These are phyloP conservation scores for Eremochloa ophiuroides DNA, from an alignment of 176 grass and related monocot genomes.

Conservation along the genomic window DNA sequence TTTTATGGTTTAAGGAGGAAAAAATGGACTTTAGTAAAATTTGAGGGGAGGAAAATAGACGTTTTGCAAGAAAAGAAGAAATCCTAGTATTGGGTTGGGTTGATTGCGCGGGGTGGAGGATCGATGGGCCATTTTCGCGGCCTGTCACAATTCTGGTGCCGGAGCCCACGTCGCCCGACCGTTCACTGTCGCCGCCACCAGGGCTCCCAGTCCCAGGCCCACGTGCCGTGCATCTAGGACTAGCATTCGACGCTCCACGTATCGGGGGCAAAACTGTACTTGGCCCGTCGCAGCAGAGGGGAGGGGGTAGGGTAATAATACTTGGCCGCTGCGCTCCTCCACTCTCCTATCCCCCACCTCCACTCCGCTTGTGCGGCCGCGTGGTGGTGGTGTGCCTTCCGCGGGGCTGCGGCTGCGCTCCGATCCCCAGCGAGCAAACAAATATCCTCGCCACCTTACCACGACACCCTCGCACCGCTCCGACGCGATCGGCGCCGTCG, in stretches of 20 bases:
- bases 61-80: too few species aligned
- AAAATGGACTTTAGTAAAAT: too few species aligned
- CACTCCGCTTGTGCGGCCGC: conserved; percentile 41
- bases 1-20: too few species aligned
- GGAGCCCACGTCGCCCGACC: too few species aligned
- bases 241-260: neutral
- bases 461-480: neutral
- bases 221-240: neutral
- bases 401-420: conserved; percentile 21
- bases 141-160: too few species aligned
- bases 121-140: too few species aligned
- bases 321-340: neutral
- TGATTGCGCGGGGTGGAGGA: too few species aligned
- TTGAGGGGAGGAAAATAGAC: too few species aligned
- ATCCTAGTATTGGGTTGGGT: too few species aligned
- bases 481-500: conserved; percentile 6
- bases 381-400: conserved; percentile 19
- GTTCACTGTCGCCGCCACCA: too few species aligned
- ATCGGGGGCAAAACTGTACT: conserved; percentile 49
- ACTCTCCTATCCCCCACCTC: conserved; percentile 24
- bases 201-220: neutral
- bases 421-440: conserved; percentile 1
- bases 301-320: conserved; percentile 24
- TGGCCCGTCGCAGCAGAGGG: neutral
- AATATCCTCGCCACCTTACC: neutral